phyloP scores from a whole-genome alignment of 202 grass and related monocot genomes.

The Bolboschoenoplectus hybrid region DNA sequence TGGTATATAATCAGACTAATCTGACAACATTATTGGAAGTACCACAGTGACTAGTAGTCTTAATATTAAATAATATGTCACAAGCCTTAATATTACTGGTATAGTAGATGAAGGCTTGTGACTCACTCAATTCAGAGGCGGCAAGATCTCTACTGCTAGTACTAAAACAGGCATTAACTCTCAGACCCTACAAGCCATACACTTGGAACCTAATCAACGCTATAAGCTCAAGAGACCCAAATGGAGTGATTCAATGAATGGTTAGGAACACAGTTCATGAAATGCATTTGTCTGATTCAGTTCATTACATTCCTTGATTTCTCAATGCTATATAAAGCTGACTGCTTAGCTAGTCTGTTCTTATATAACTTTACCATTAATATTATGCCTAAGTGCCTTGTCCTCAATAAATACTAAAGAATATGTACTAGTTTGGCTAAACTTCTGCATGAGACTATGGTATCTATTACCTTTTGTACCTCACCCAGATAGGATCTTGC shows the following conservation, averaged over 20 bases:
- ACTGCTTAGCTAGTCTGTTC: neutral
- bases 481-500: slow-evolving; percentile 71
- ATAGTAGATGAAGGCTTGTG: neutral
- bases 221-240: neutral
- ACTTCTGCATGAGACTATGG: neutral
- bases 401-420: neutral
- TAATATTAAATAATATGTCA: slow-evolving; percentile 17
- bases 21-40: slow-evolving; percentile 5
- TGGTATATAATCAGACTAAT: neutral
- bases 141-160: neutral
- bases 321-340: neutral
- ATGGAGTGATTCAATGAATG: neutral
- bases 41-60: neutral
- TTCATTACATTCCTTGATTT: neutral
- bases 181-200: slow-evolving; percentile 10
- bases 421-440: neutral
- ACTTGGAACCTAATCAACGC: neutral
- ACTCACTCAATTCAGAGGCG: neutral
- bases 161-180: slow-evolving; percentile 27
- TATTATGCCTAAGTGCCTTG: neutral
- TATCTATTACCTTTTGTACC: slow-evolving; percentile 58
- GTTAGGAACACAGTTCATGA: neutral
- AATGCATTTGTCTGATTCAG: neutral
- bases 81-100: neutral
- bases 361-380: neutral